Evolutionary conservation across 2,329 filamentous ascomycete genomes (phyloP), one percentile per base, ranked within the genome.

Genomic region (Claviceps capensis): DNA sequence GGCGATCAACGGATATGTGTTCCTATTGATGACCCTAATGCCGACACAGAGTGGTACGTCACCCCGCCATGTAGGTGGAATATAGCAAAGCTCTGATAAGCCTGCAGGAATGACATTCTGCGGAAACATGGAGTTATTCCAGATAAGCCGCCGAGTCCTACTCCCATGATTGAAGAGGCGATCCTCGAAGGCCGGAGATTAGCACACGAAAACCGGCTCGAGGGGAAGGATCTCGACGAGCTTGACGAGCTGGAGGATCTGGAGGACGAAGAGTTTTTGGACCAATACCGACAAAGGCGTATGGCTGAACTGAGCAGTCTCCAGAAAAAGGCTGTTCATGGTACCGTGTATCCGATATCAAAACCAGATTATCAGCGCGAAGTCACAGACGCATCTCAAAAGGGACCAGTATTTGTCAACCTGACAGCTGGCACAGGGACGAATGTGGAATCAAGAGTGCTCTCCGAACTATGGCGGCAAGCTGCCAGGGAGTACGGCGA

Each of bases 81-180:
- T 44, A 37, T 23, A 50, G 22, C 48, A 48, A 19, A 30, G 47
- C 34, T 47, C 60, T 67, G 54, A 67, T 58, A 55, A 53, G 52
- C 55, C 49, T 38, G 52, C 57, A 96, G 90, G 90, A 98, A 98
- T 67, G 93, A 98, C 60, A 98, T 98, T 63, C 82, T 98, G 53
- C 87, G 93, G 60, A 94, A 95, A 68, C 89, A 98, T 73, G 88
- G 89, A 58, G 77, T 98, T 59, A 97, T 98, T 56, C 93, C 93
- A n/a, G 90, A 97, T 67, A 97, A 95, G 66, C 89, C 91, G 0
- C 89, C 90, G 3, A 95, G 91, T 46, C 93, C 93, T 2, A 96
- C 93, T 2, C 89, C 90, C 6, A 84, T 95, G 72, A 96, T 98
- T 61, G 86, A 98, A 70, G 91, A 97, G 73, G 93, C 93, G 4